Conservation (phyloP, 106 monocot species). For the Platanthera zijinensis region DNA sequence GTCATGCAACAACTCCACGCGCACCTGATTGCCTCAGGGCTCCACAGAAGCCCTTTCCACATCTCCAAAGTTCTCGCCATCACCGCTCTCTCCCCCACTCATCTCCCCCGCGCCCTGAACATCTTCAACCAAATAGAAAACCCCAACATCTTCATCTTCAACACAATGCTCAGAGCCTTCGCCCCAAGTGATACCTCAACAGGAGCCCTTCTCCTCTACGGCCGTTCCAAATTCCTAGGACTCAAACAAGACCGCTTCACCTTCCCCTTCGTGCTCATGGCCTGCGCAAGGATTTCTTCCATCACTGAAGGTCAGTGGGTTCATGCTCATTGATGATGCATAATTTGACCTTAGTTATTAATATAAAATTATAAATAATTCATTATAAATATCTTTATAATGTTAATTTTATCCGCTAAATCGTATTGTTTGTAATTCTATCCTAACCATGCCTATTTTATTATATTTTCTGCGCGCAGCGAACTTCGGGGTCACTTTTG, state of each 20-base stretch:
- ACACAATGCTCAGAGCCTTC: slow-evolving; percentile 28
- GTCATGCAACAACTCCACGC: slow-evolving; percentile 25
- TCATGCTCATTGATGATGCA: no score
- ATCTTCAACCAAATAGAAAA: slow-evolving; percentile 24
- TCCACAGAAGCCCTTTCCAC: slow-evolving; percentile 10
- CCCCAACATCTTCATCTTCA: slow-evolving; percentile 22
- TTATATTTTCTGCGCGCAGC: no score
- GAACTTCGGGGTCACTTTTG: no score
- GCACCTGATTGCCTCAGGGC: slow-evolving; percentile 21
- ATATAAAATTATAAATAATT: no score
- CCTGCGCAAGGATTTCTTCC: slow-evolving; percentile 21
- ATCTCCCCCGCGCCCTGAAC: slow-evolving; percentile 11
- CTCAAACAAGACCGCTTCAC: slow-evolving; percentile 24
- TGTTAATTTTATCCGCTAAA: no score
- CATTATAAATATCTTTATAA: no score
- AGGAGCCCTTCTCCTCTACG: slow-evolving; percentile 27
- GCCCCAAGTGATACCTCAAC: slow-evolving; percentile 16
- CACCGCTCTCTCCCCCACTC: slow-evolving; percentile 20
- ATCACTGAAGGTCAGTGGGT: slow-evolving; percentile 16
- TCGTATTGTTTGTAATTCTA: no score
- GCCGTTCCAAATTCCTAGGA: slow-evolving; percentile 10
- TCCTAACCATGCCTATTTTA: no score
- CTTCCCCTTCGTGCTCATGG: slow-evolving; percentile 40
- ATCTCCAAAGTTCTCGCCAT: slow-evolving; percentile 25
- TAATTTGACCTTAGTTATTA: no score